Percentiles rank a stretch among this genome's conserved stretches.
These are phyloP conservation scores for Escallonia rubra DNA, from an alignment of 129 eudicot genomes.

Conservation along the genomic window DNA sequence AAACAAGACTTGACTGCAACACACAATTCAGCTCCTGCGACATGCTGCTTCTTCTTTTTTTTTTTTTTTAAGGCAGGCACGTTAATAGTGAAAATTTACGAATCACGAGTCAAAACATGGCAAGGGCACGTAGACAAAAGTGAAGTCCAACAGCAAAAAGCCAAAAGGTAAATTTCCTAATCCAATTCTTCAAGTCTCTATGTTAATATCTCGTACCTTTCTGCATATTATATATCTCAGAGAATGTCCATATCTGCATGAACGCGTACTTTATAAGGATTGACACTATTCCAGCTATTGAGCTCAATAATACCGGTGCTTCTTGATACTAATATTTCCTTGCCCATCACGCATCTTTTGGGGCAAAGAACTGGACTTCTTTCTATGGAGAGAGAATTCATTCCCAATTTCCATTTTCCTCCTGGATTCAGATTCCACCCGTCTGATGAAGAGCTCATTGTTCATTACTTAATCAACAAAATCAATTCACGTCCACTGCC, in stretches of 20 bases:
- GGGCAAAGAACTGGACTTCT: not conserved
- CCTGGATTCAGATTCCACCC: slow-evolving; percentile 76
- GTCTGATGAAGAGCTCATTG: slow-evolving; percentile 63
- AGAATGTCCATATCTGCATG: slow-evolving; percentile 16
- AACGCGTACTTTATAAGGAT: slow-evolving; percentile 1
- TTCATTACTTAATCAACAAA: slow-evolving; percentile 43
- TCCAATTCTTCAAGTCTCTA: slow-evolving; percentile 8
- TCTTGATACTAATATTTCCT: not conserved
- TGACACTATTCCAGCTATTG: slow-evolving; percentile 8
- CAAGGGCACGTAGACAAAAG: not conserved
- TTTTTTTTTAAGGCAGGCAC: too few relatives aligned
- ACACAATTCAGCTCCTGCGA: too few relatives aligned
- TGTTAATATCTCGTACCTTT: not conserved
- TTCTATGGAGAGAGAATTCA: slow-evolving; percentile 20
- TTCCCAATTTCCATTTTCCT: slow-evolving; percentile 29
- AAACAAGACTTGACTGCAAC: too few relatives aligned
- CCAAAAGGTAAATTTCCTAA: slow-evolving; percentile 12
- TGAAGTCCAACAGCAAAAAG: slow-evolving; percentile 7
- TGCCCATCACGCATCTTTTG: too few relatives aligned
- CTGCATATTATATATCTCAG: not conserved
- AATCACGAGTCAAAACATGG: too few relatives aligned
- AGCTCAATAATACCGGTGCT: slow-evolving; percentile 6
- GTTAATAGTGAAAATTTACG: too few relatives aligned
- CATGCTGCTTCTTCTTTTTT: too few relatives aligned
- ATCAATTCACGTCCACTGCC: slow-evolving; percentile 38